Conservation (phyloP, 225 moss, liverwort and hornwort genomes). For the Neckera pumila region DNA sequence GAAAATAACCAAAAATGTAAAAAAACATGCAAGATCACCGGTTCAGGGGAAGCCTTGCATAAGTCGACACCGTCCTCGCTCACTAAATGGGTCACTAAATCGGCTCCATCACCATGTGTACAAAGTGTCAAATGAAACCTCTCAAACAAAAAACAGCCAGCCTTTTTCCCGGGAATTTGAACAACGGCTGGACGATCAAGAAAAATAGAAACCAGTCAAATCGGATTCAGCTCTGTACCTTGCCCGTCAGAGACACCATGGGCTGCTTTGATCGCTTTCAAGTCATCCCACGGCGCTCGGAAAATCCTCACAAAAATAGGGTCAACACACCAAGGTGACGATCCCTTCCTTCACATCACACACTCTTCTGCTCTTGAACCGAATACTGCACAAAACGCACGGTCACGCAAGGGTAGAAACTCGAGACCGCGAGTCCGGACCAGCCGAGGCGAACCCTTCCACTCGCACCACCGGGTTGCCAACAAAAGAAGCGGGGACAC, state of each 20-base stretch:
- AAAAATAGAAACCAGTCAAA: constrained; percentile 11
- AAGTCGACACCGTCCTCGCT: constrained; percentile 13
- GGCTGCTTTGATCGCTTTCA: neutral
- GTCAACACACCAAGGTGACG: neutral
- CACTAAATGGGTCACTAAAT: constrained; percentile 26
- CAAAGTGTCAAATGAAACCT: constrained; percentile 41
- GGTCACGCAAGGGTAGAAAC: constrained; percentile 63
- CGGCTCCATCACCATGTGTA: constrained; percentile 66
- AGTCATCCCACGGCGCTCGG: neutral
- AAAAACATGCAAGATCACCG: constrained; percentile 25
- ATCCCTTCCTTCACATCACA: constrained; percentile 18
- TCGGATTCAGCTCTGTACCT: constrained; percentile 22
- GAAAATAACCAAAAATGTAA: constrained; percentile 41
- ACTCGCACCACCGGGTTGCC: constrained; percentile 81
- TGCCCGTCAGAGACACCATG: neutral
- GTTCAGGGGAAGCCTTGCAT: constrained; percentile 2
- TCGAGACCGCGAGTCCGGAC: constrained; percentile 53
- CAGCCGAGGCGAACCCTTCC: constrained; percentile 69
- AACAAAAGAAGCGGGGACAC: constrained; percentile 53
- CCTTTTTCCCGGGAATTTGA: constrained; percentile 30
- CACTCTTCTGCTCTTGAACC: neutral
- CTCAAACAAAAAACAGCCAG: constrained; percentile 47
- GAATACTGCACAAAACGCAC: neutral
- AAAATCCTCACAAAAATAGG: constrained; percentile 27
- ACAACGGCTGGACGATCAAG: constrained; percentile 23